phyloP scores from a whole-genome alignment of 805 yeast species.

The Pichia manshurica region DNA sequence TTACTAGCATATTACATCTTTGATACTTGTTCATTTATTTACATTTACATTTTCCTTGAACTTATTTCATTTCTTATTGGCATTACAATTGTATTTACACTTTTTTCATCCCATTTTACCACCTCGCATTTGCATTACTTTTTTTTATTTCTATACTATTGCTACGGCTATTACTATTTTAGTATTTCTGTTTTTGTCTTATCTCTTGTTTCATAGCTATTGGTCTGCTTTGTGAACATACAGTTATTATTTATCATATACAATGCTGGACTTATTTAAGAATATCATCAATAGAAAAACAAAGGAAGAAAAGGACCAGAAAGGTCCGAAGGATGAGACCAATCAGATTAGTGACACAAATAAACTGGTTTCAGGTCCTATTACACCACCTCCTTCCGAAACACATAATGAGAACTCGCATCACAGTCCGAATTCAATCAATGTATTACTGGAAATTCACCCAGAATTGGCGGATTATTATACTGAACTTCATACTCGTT shows the following conservation, averaged over 20 bases:
- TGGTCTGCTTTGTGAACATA: background rate
- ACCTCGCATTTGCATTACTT: background rate
- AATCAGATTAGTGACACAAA: background rate
- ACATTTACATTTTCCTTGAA: background rate
- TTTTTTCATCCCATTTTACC: background rate
- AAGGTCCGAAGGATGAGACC: background rate
- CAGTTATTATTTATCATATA: background rate
- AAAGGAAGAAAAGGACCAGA: slow-evolving; percentile 7
- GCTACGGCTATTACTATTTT: background rate
- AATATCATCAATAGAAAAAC: slow-evolving; percentile 20
- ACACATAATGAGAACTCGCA: background rate
- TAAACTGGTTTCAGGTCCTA: slow-evolving; percentile 2
- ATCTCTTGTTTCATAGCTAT: no score
- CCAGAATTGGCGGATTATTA: slow-evolving; percentile 21
- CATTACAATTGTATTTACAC: background rate
- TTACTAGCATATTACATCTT: no score
- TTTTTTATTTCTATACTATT: background rate
- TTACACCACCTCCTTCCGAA: background rate
- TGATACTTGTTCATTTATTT: no score
- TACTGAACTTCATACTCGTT: slow-evolving; percentile 25
- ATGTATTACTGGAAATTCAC: slow-evolving; percentile 7
- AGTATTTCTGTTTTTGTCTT: no score
- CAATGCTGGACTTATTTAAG: slow-evolving; percentile 27
- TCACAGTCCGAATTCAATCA: slow-evolving; percentile 1
- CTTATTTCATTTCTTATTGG: slow-evolving; percentile 1